phyloP scores from a whole-genome alignment of 306 rosid genomes.

The Aeschynomene evenia region DNA sequence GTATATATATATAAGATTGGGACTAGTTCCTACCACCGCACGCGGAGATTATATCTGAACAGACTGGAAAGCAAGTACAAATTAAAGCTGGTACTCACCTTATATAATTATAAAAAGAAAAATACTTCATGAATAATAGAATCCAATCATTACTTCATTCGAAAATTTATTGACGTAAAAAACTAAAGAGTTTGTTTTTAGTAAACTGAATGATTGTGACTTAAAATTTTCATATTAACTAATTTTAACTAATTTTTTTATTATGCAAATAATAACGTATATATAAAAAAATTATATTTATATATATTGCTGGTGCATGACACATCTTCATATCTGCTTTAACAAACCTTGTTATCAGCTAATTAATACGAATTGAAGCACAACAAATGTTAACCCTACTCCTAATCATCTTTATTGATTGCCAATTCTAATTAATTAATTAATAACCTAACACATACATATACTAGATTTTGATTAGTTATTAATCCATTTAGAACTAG shows the following conservation, averaged over 20 bases:
- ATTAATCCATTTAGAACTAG: neutral
- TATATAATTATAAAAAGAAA: too few relatives aligned
- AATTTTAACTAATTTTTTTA: too few relatives aligned
- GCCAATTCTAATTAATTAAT: neutral
- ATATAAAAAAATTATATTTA: too few relatives aligned
- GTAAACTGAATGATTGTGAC: too few relatives aligned
- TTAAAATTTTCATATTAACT: too few relatives aligned
- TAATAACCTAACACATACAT: neutral
- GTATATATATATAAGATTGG: neutral
- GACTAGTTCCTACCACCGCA: slow-evolving; percentile 11
- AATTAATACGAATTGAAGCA: neutral
- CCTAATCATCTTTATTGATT: neutral
- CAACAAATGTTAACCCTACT: neutral
- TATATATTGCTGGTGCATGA: too few relatives aligned
- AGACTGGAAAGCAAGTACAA: neutral
- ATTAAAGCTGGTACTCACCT: neutral
- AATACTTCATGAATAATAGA: too few relatives aligned
- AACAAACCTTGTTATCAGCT: neutral
- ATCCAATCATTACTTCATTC: too few relatives aligned
- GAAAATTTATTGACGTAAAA: too few relatives aligned
- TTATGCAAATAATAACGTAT: too few relatives aligned
- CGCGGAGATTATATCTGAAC: neutral
- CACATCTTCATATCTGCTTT: neutral
- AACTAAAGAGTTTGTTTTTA: too few relatives aligned
- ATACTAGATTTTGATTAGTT: neutral